Evolutionary conservation across 164 flowering plant species (phyloP).

Genomic region (Magnolia changhungtana): DNA sequence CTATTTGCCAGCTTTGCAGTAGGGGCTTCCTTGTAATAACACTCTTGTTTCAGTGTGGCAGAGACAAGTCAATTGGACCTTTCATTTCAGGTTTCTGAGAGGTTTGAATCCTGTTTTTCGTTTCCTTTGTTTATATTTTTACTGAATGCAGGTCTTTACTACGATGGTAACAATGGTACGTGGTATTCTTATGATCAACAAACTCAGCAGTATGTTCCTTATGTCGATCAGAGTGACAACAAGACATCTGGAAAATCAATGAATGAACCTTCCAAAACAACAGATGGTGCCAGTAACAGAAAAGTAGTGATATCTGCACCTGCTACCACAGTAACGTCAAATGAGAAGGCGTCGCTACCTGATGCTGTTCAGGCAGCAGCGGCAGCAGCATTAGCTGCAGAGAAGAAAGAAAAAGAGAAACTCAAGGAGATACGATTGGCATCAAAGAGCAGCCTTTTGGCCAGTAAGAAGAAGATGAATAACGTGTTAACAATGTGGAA

Average conservation of each 20-base stretch:
- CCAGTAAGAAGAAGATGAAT: slow-evolving; percentile 94
- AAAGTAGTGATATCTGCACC: slow-evolving; percentile 96
- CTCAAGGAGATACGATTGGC: slow-evolving; percentile 83
- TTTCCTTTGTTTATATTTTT: not conserved
- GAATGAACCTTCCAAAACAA: slow-evolving; percentile 45
- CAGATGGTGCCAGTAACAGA: slow-evolving; percentile 52
- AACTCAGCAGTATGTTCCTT: slow-evolving; percentile 83
- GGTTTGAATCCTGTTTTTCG: not conserved
- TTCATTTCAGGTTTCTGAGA: not conserved
- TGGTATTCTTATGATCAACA: slow-evolving; percentile 95
- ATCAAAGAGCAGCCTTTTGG: slow-evolving; percentile 86
- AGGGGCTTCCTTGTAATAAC: not conserved
- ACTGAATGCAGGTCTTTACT: slow-evolving; percentile 73
- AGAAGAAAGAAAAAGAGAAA: slow-evolving; percentile 94
- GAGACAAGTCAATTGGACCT: not conserved
- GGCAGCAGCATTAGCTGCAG: slow-evolving; percentile 92
- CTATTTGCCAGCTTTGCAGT: not conserved
- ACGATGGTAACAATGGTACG: slow-evolving; percentile 81
- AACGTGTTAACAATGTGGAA: slow-evolving; percentile 97
- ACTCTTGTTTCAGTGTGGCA: no score
- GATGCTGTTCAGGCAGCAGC: slow-evolving; percentile 99
- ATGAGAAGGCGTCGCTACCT: slow-evolving; percentile 75
- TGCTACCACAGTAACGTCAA: slow-evolving; percentile 66
- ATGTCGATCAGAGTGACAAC: slow-evolving; percentile 57
- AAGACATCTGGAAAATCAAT: slow-evolving; percentile 48